Evolutionary conservation across 2,329 filamentous ascomycete species (phyloP).

Genomic region (Calonectria hawksworthii): DNA sequence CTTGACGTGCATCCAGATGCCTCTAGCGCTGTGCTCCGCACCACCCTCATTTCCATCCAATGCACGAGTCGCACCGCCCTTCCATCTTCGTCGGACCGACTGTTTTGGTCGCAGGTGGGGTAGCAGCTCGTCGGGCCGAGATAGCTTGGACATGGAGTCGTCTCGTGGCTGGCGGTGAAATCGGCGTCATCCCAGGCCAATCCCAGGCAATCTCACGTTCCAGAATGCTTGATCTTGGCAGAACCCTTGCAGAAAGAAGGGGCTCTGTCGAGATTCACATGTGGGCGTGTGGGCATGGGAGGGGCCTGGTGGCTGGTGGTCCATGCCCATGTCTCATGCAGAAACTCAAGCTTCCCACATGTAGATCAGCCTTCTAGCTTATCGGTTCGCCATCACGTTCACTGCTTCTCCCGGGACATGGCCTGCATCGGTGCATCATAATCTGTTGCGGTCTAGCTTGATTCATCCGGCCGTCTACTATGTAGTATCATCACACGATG

Average conservation of each 20-base stretch:
- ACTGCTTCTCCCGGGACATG: background rate
- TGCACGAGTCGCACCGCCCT: background rate
- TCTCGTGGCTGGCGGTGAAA: background rate
- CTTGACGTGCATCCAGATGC: slow-evolving; percentile 2
- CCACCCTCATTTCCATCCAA: background rate
- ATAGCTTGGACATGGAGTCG: background rate
- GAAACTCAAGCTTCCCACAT: background rate
- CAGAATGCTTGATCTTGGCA: background rate
- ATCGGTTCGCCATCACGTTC: background rate
- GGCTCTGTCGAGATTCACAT: background rate
- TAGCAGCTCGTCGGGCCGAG: background rate
- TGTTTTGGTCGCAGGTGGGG: background rate
- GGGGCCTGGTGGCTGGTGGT: background rate
- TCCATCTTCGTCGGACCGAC: background rate
- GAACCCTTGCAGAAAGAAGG: background rate
- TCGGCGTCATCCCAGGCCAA: background rate
- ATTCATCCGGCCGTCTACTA: background rate
- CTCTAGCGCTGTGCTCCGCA: background rate
- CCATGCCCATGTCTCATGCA: background rate
- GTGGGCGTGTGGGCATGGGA: background rate
- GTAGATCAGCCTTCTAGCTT: background rate
- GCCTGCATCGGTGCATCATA: background rate
- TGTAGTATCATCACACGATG: background rate
- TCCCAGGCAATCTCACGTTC: background rate
- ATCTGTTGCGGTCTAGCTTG: background rate